Percentiles rank a stretch among this genome's conserved stretches.
phyloP scores from a whole-genome alignment of 805 yeast genomes.

The Metschnikowia lachancei region DNA sequence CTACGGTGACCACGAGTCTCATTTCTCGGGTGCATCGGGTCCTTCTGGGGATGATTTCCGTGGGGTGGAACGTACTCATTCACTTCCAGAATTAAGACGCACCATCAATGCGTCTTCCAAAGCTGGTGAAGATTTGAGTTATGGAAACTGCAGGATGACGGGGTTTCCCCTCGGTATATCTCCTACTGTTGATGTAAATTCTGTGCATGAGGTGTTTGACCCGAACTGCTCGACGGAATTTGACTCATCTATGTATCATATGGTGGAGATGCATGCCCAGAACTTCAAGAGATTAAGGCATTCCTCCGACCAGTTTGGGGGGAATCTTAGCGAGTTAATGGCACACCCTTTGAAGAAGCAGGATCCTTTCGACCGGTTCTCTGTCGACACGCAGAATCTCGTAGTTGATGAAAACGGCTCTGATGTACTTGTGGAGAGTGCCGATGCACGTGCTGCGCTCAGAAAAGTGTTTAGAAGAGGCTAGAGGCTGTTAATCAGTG shows the following conservation, averaged over 20 bases:
- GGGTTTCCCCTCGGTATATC: background rate
- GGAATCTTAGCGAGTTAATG: background rate
- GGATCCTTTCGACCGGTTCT: background rate
- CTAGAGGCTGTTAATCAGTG: background rate
- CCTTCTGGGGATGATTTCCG: background rate
- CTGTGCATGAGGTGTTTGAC: background rate
- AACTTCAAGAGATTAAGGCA: background rate
- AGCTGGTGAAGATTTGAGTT: background rate
- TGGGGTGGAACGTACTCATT: constrained; percentile 1
- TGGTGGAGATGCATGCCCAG: constrained; percentile 1
- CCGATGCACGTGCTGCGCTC: constrained; percentile 13
- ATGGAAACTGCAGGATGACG: background rate
- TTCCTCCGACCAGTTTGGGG: background rate
- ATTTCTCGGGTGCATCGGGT: background rate
- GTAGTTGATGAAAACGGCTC: constrained; percentile 1
- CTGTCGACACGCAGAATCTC: constrained; percentile 2
- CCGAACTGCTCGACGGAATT: background rate
- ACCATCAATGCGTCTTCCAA: background rate
- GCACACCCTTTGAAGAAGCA: background rate
- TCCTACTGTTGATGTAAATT: background rate
- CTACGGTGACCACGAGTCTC: background rate
- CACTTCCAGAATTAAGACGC: background rate
- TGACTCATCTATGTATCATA: constrained; percentile 1
- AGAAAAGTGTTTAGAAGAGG: constrained; percentile 6
- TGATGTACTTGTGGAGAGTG: constrained; percentile 17